Conservation (phyloP, 257 asterid species). For the Nicotiana noctiflora region DNA sequence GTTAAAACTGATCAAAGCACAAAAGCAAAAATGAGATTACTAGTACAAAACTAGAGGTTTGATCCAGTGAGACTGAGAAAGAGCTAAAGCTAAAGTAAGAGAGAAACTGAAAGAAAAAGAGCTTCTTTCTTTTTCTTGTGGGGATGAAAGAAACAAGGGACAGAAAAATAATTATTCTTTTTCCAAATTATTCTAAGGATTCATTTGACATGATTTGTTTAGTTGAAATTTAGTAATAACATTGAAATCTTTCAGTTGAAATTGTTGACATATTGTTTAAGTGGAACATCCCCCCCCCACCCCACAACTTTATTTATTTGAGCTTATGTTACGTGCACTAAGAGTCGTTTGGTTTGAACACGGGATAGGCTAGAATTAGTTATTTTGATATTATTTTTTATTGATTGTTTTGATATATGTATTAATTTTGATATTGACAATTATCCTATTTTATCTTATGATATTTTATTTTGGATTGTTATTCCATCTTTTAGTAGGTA, state of each 20-base stretch:
- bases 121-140: neutral
- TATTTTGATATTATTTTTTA: too few relatives aligned
- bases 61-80: slow-evolving; percentile 8
- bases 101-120: slow-evolving; percentile 14
- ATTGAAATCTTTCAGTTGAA: neutral
- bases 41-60: slow-evolving; percentile 9
- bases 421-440: too few relatives aligned
- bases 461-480: too few relatives aligned
- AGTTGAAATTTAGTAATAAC: neutral
- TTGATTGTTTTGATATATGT: too few relatives aligned
- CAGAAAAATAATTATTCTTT: neutral
- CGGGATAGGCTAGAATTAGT: too few relatives aligned
- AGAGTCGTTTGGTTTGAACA: too few relatives aligned
- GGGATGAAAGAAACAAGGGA: slow-evolving; percentile 2
- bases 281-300: neutral
- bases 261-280: neutral
- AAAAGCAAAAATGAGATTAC: slow-evolving; percentile 1
- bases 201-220: slow-evolving; percentile 6
- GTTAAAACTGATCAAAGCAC: slow-evolving; percentile 29
- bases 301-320: neutral
- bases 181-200: neutral
- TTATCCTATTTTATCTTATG: too few relatives aligned
- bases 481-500: too few relatives aligned
- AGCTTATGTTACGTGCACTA: too few relatives aligned
- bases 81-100: slow-evolving; percentile 30